Base-by-base conservation (phyloP, 1,139 yeast genomes). In the Wickerhamomyces sp. region DNA sequence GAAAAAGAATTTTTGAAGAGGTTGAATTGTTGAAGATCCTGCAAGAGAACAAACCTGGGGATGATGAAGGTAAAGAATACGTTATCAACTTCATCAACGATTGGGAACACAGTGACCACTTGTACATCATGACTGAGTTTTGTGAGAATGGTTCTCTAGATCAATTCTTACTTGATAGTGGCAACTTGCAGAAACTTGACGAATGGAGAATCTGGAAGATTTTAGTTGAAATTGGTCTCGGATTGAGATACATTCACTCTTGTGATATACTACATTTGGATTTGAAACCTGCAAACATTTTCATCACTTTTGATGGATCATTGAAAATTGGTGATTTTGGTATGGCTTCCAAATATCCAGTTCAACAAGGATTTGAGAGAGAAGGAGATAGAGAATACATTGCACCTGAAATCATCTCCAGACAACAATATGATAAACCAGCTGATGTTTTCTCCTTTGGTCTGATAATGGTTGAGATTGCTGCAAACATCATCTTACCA, bases 161-260 rank as follows among this genome's bases (percentile, higher is more conserved):
- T 54, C 74, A 76, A 38, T 91, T 91, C 55, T 61, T 91, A 33
- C 73, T 79, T 28, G 94, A 86, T 46, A 80, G 81, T 55, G 93
- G 93, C 38, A 79, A 83, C 44, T 67, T 84, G n/a, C 65, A 79
- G 7, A 71, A 75, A 41, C 63, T 82, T 30, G 99, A 91, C 57
- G 98, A 91, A 57, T 91, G 96, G 80, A 73, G 99, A 46, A 89
- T 89, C 28, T 91, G 99, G 99, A 91, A 91, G 62, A 89, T 93
- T 27, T 64, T 89, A 44, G 81, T 83, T 36, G 97, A 91, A 56
- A 68, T 88, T 13, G 60, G 86, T 28, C 70, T 71, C 51, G 99
- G 97, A 0, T 63, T 91, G 41, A 72, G 76, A 46, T 88, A 79
- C 55, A 82, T 91, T 38, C 99, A 91, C 54, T 70, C 76, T 34